Percentiles rank a stretch among this genome's conserved stretches.
These are phyloP conservation scores for Penicillium capsulatum DNA, from an alignment of 2,329 filamentous ascomycete species.

Conservation along the genomic window DNA sequence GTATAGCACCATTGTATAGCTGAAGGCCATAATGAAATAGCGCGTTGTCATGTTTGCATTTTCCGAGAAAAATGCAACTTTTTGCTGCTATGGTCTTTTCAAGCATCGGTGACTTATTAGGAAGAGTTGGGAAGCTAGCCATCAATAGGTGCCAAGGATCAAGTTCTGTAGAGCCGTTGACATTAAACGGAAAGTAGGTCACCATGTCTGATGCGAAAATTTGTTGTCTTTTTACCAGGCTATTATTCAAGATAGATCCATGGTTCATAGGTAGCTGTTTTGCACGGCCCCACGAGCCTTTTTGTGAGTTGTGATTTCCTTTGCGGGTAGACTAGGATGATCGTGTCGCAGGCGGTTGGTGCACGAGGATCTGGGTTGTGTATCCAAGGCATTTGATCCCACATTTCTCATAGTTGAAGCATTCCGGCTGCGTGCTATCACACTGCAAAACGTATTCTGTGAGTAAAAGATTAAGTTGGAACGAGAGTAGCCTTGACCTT, in stretches of 20 bases:
- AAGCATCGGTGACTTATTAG: constrained; percentile 5
- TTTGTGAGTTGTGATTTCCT: not conserved
- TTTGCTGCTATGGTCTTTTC: constrained; percentile 8
- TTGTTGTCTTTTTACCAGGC: constrained; percentile 4
- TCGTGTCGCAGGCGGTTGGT: not conserved
- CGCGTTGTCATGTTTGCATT: constrained; percentile 1
- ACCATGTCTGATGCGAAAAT: constrained; percentile 6
- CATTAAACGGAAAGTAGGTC: constrained; percentile 6
- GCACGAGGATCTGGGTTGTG: constrained; percentile 1
- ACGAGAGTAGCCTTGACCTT: constrained; percentile 1
- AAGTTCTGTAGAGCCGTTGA: not conserved
- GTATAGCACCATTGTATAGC: constrained; percentile 11
- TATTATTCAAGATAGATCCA: not conserved
- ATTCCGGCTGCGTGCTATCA: constrained; percentile 6
- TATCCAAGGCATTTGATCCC: constrained; percentile 5
- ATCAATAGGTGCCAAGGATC: constrained; percentile 8
- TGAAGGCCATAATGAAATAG: constrained; percentile 7
- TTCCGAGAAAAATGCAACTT: constrained; percentile 5
- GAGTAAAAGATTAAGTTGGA: not conserved
- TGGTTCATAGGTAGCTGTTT: not conserved
- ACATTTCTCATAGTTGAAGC: constrained; percentile 2
- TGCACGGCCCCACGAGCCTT: not conserved
- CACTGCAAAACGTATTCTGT: not conserved
- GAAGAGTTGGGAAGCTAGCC: not conserved
- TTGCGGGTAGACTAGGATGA: not conserved